These are phyloP conservation scores for Penicillium sp. DNA, from an alignment of 2,329 filamentous ascomycete genomes.

Conservation along the genomic window DNA sequence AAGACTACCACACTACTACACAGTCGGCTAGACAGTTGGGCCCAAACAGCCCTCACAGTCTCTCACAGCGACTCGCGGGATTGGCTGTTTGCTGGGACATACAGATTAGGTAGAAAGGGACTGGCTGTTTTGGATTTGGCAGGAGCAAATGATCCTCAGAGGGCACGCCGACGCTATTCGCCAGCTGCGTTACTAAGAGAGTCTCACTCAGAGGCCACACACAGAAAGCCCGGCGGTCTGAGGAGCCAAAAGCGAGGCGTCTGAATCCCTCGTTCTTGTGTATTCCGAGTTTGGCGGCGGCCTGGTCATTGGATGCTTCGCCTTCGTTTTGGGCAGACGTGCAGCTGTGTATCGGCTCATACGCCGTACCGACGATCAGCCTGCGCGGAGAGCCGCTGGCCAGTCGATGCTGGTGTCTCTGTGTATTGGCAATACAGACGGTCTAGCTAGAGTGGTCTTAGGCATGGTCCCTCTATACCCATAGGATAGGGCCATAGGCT, in stretches of 20 bases:
- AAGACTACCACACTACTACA: constrained; percentile 5
- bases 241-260: constrained; percentile 30
- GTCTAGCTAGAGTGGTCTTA: background rate
- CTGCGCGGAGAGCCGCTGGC: background rate
- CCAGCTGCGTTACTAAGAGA: background rate
- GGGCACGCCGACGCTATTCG: background rate
- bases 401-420: background rate
- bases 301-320: constrained; percentile 33
- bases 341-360: constrained; percentile 17
- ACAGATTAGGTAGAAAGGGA: background rate
- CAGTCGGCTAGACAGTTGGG: constrained; percentile 1
- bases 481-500: background rate
- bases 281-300: constrained; percentile 25
- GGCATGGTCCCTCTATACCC: too few species aligned
- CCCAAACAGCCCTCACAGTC: background rate
- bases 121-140: background rate
- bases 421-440: background rate
- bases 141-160: too few species aligned
- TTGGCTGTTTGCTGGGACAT: too few species aligned
- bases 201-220: background rate
- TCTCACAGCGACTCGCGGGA: background rate
- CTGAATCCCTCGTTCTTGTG: constrained; percentile 23
- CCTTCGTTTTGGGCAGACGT: constrained; percentile 31
- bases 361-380: background rate
- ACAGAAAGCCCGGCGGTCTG: constrained; percentile 21